Base-by-base conservation (phyloP, 306 rosid genomes). In the Cucurbita ficifolia region DNA sequence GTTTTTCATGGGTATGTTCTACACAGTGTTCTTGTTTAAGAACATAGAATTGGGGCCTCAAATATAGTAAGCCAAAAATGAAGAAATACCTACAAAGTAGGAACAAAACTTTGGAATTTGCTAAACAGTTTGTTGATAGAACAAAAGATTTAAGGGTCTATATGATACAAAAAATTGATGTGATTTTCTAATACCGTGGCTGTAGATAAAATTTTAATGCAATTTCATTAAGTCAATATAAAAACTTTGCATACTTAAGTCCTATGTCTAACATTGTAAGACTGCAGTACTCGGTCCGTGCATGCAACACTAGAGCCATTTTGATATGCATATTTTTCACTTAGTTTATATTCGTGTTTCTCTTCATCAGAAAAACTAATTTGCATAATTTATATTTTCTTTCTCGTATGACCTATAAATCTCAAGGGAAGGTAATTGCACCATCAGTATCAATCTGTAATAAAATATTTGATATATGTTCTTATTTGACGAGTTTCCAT, bases 1-100 rank as follows among this genome's bases (percentile, higher is more conserved):
- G 81, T 94, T 94, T 82, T 94, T 94, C 83, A 84, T 94, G 88
- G 99, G 99, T 94, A 91, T 75, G 97, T 82, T 76, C 51, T 74
- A 19, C 75, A 10, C 36, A 68, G 67, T 63, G 56, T 73, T 72
- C 4, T 70, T 29, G 45, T 70, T 8, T 33, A 52, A 33, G 5
- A 49, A 71, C 60, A 7, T 52, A 16, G 45, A 61, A 17, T 8
- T 61, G 48, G 24, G 45, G 12, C 13, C 46, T 8, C 46, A 36
- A 61, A 61, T 36, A 36, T 17, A 36, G 46, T 8, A 4, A n/a
- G 60, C 24, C 4, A n/a, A 52, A 12, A 17, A n/a, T 7, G 22
- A 72, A 35, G 8, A n/a, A 50, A 53, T 53, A 14, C 17, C 18
- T 64, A 1, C n/a, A 39, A 40, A 10, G 5, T 40, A 8, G 16